A percentile compares a stretch with the other conserved stretches of the same genome.
These are phyloP conservation scores for Chrysanthemum seticuspe DNA, from an alignment of 129 eudicot species.

Conservation along the genomic window DNA sequence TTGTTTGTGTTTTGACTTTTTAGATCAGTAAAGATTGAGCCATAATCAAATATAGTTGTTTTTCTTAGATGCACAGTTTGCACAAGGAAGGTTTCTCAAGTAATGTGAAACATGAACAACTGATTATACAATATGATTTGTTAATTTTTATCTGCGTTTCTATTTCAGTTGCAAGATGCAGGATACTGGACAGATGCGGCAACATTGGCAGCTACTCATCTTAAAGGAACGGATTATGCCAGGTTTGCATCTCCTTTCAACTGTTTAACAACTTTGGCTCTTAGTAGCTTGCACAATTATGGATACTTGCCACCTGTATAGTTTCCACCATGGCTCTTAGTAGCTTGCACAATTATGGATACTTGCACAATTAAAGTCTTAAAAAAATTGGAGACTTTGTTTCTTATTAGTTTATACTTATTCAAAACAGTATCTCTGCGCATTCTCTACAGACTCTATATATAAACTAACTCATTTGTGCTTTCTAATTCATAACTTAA, in stretches of 20 bases:
- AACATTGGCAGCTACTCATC: too few relatives aligned
- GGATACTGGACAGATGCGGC: constrained; percentile 94
- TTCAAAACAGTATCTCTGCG: not conserved
- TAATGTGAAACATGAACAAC: not conserved
- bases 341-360: not conserved
- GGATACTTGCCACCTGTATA: not conserved
- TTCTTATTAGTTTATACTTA: not conserved
- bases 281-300: not conserved
- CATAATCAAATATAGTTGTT: not conserved
- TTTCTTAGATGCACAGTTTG: not conserved
- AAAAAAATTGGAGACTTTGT: not conserved
- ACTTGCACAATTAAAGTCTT: not conserved
- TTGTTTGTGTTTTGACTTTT: too few relatives aligned
- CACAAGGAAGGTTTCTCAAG: not conserved
- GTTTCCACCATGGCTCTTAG: not conserved
- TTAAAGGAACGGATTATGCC: too few relatives aligned
- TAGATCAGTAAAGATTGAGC: too few relatives aligned
- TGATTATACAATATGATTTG: not conserved
- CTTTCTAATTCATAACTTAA: constrained; percentile 1
- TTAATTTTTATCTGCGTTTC: constrained; percentile 19
- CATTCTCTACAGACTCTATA: not conserved
- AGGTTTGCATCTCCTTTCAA: too few relatives aligned
- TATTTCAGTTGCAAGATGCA: constrained; percentile 88
- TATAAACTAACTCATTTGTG: not conserved
- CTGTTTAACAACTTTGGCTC: too few relatives aligned